Evolutionary conservation across 148 eudicot species (phyloP), one percentile per base, ranked within the genome.

Genomic region (Silene conica): DNA sequence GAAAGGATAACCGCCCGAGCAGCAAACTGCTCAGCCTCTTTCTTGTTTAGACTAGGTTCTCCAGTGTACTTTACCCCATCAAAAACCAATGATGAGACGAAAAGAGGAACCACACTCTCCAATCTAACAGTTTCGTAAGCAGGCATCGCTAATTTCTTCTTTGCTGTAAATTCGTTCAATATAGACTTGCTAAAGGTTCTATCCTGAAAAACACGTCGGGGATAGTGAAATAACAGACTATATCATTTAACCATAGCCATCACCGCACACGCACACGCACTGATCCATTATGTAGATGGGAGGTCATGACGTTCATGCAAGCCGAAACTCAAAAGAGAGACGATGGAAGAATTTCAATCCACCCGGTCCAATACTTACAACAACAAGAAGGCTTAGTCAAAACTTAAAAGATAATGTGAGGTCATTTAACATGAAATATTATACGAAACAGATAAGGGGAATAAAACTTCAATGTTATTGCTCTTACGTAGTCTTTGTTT

Each of bases 101-200:
- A 92, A 56, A 76, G 62, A 38, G 87, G 83, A 64, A 83, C 16
- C 73, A 69, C 12, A 15, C 80, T 85, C 43, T 76, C 76, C 59
- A 68, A 41, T 67, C 67, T 78, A 43, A 56, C 64, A 26, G 91
- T 88, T n/a, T 61, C 71, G 69, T 87, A 92, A 48, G 34, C 70
- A 18, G 96, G 96, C 54, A 5, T 72, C 62, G 65, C 74, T 45
- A 82, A 5, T 41, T 84, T 80, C 84, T 73, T 82, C 77, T 86
- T 92, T 19, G 31, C 71, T 23, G 93, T 89, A 81, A 82, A 90
- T 65, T 92, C 97, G 70, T 84, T 75, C 23, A 92, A 76, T 68
- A 88, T 83, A 16, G 86, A 62, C 84, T 88, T 90, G 87, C 97
- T 86, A 79, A 88, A 82, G 50, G 63, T 43, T 52, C 81, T 81